Evolutionary conservation across 768 basidiomycete genomes (phyloP).

Genomic region (Pisolithus microcarpus): DNA sequence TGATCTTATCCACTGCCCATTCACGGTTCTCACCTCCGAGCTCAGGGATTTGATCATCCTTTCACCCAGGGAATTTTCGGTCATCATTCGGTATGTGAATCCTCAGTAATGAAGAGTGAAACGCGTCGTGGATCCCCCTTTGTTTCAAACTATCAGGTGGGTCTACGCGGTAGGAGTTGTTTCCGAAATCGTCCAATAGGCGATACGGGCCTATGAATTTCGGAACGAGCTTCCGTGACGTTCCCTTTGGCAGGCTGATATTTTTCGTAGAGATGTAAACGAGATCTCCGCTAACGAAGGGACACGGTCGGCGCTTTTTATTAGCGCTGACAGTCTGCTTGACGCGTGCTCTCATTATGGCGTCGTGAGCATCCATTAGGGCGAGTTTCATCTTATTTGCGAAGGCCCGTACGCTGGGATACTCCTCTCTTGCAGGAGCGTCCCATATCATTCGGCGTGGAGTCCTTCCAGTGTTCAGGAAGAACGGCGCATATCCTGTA

Average conservation of each 20-base stretch:
- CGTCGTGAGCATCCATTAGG: too few species aligned
- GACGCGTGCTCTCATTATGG: slow-evolving; percentile 4
- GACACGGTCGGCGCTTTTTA: slow-evolving; percentile 5
- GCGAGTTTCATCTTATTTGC: not conserved
- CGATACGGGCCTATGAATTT: slow-evolving; percentile 31
- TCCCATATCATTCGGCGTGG: slow-evolving; percentile 18
- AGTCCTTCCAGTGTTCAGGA: slow-evolving; percentile 3
- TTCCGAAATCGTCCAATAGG: slow-evolving; percentile 8
- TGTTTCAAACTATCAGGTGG: slow-evolving; percentile 20
- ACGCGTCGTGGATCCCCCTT: slow-evolving; percentile 22
- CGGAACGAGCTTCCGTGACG: slow-evolving; percentile 27
- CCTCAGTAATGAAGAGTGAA: slow-evolving; percentile 27
- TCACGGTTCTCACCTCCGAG: slow-evolving; percentile 7
- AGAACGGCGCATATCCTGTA: slow-evolving; percentile 17
- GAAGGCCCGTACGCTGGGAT: slow-evolving; percentile 24
- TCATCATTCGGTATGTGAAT: slow-evolving; percentile 22
- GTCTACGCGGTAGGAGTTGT: slow-evolving; percentile 19
- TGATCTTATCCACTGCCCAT: slow-evolving; percentile 16
- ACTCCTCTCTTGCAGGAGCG: slow-evolving; percentile 1
- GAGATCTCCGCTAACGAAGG: slow-evolving; percentile 20
- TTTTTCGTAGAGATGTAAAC: slow-evolving; percentile 24
- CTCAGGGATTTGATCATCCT: slow-evolving; percentile 9
- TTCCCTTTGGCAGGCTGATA: slow-evolving; percentile 21
- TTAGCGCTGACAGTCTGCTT: slow-evolving; percentile 31
- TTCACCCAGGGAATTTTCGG: slow-evolving; percentile 17